Base-by-base conservation (phyloP, 352 stramenopile species). In the Discostella stelligera region DNA sequence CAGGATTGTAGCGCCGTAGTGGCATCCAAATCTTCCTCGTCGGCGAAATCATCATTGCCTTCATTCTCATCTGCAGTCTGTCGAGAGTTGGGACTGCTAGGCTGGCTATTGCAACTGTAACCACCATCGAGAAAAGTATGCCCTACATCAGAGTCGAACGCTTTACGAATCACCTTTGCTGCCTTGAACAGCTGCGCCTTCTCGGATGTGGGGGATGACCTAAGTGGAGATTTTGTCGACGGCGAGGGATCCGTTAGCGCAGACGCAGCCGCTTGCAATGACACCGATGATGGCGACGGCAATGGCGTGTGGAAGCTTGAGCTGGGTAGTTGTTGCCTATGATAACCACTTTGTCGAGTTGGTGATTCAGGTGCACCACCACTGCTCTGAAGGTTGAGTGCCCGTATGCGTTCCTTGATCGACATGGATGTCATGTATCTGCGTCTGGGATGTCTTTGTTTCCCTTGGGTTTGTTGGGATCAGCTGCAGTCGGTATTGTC, bases 341-440 rank as follows among this genome's bases (percentile, higher is more conserved):
- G 6, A 58, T 58, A 14, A 30, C 14, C 13, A 32, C 20, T 32
- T 58, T 23, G 50, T 4, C 10, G 50, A 58, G n/a, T 18, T 27
- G 37, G 46, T 13, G n/a, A 23, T 7, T 37, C 20, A 44, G 30
- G 37, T 41, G 18, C 25, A 48, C 23, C 11, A 10, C 10, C 1
- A 49, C 18, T 30, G 41, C n/a, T 49, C 37, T 68, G 60, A 53
- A 55, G 30, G 21, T 73, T 73, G 5, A 73, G 53, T 37, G 49
- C 54, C n/a, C 54, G 41, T 44, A 73, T 73, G 14, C 65, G 65
- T 11, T 73, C 65, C n/a, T 73, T 32, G 13, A 73, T 52, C 23
- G 52, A 73, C 4, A 41, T 65, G 2, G 56, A 65, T 13, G 32
- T 10, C 37, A 44, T 44, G n/a, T n/a, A n/a, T n/a, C n/a, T n/a